A percentile compares a stretch with the other conserved stretches of the same genome.
These are phyloP conservation scores for Stromatinia cepivora DNA, from an alignment of 2,329 filamentous ascomycete species.

Conservation along the genomic window DNA sequence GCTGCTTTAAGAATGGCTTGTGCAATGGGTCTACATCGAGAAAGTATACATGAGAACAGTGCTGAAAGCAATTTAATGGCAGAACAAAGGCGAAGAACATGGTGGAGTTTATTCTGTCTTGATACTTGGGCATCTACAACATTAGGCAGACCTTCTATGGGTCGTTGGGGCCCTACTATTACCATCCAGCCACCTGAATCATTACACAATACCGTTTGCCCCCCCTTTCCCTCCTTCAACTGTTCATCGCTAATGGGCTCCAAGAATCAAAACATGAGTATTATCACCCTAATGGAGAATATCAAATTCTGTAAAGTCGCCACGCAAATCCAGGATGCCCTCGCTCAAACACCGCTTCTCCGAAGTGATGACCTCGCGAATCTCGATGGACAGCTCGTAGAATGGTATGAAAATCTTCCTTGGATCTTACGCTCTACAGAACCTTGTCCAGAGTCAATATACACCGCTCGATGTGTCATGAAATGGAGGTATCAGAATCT, in stretches of 20 bases:
- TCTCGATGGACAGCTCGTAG: conserved; percentile 67
- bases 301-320: conserved; percentile 79
- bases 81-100: conserved; percentile 66
- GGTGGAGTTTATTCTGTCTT: conserved; percentile 74
- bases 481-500: conserved; percentile 81
- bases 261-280: conserved; percentile 57
- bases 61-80: conserved; percentile 44
- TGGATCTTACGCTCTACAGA: conserved; percentile 64
- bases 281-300: conserved; percentile 72
- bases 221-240: neutral
- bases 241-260: neutral
- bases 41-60: conserved; percentile 47
- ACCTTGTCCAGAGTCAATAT: conserved; percentile 68
- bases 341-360: conserved; percentile 68
- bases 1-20: conserved; percentile 74
- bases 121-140: conserved; percentile 75
- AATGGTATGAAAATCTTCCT: conserved; percentile 72
- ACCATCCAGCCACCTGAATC: conserved; percentile 62
- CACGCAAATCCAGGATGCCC: conserved; percentile 72
- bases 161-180: conserved; percentile 66
- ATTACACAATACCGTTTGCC: conserved; percentile 36
- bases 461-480: conserved; percentile 71
- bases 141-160: conserved; percentile 68
- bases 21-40: conserved; percentile 69
- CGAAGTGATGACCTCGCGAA: conserved; percentile 64